Base-by-base conservation (phyloP, 345 rosid genomes). In the Salix viminalis region DNA sequence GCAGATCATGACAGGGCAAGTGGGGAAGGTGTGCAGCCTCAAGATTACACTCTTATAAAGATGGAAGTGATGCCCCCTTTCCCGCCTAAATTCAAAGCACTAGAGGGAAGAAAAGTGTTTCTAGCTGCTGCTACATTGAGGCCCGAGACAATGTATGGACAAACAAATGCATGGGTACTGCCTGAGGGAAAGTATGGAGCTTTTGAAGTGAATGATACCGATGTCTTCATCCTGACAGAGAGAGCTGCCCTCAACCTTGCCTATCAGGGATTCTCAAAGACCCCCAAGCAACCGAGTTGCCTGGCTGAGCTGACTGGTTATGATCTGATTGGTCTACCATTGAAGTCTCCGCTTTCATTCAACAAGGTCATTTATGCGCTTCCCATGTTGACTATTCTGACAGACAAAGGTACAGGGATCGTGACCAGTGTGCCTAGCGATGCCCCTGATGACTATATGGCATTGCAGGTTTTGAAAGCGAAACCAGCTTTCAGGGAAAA, bases 1-100 rank as follows among this genome's bases (percentile, higher is more conserved):
- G 97, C 97, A 1, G 97, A 93, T 85, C 97, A 95, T 70, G 99
- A 95, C 82, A 88, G 97, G 81, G 99, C 99, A 64, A 82, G 81
- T 41, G 98, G 98, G 56, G 98, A 94, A 88, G 97, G 95, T 75
- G 95, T 94, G 58, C 97, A 86, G 84, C 97, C 99, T n/a, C 99
- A 93, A 75, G 99, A 95, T 32, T 95, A 95, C 75, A 90, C 96
- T 28, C 86, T 93, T 60, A 85, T 95, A 42, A 95, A 93, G 87
- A 93, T 93, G 99, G 97, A 93, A 84, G 90, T 93, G 13, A 75
- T 85, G 68, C 60, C 78, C 30, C 97, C 99, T 6, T 91, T 91
- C 67, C 93, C 96, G 7, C 72, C 80, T 18, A 91, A 95, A 78
- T 77, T 93, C 68, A 88, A 80, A 23, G 84, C 85, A 79, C 77